phyloP scores from a whole-genome alignment of 257 asterid species.

The Solanum infundibuliforme region DNA sequence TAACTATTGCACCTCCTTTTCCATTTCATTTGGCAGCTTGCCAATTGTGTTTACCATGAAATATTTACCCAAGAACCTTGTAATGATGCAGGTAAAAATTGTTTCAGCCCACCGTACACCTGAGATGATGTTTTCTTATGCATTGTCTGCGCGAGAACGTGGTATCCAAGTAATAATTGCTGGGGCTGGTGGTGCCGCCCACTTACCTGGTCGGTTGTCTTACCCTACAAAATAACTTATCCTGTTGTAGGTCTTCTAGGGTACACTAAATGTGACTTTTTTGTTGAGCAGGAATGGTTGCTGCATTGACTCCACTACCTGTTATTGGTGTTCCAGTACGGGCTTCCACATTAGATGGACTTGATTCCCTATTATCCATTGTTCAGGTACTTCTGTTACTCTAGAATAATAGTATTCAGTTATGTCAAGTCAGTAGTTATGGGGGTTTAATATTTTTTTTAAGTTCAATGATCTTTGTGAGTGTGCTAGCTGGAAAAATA shows the following conservation, averaged over 20 bases:
- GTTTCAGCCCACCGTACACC: slow-evolving; percentile 98
- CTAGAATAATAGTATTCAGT: not conserved
- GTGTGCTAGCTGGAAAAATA: not conserved
- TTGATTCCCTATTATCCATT: slow-evolving; percentile 88
- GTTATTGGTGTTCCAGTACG: slow-evolving; percentile 98
- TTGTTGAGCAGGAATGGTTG: slow-evolving; percentile 74
- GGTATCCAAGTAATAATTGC: slow-evolving; percentile 94
- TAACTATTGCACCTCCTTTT: not conserved
- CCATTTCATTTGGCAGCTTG: not conserved
- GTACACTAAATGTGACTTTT: not conserved
- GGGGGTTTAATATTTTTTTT: not conserved
- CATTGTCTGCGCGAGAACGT: slow-evolving; percentile 76
- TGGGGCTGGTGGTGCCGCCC: slow-evolving; percentile 99
- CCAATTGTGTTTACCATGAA: not conserved
- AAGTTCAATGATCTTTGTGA: not conserved
- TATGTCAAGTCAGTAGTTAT: not conserved
- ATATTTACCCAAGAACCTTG: not conserved
- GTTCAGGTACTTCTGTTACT: slow-evolving; percentile 58
- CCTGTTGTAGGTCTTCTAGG: not conserved
- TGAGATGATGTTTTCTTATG: slow-evolving; percentile 71
- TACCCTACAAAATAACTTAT: not conserved
- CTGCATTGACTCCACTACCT: slow-evolving; percentile 93
- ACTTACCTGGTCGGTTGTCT: slow-evolving; percentile 65
- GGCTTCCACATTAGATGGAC: slow-evolving; percentile 83
- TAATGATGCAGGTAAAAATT: slow-evolving; percentile 59